phyloP scores from a whole-genome alignment of 2,329 filamentous ascomycete genomes.

The Scedosporium minutisporum region DNA sequence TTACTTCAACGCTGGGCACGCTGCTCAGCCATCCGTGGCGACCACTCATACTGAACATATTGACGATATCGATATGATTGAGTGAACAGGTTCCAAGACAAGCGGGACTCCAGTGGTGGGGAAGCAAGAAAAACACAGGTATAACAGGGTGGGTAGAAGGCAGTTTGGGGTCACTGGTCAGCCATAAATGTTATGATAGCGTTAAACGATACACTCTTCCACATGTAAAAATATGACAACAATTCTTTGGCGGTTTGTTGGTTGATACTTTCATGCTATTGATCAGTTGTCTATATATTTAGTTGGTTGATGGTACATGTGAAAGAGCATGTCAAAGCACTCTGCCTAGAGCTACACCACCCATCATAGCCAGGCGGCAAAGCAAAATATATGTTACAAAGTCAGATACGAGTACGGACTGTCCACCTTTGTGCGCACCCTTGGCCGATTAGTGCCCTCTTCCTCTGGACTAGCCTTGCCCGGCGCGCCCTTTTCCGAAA shows the following conservation, averaged over 20 bases:
- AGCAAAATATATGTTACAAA: background rate
- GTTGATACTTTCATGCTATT: background rate
- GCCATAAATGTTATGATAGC: slow-evolving; percentile 2
- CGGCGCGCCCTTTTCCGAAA: slow-evolving; percentile 20
- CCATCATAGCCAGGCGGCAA: background rate
- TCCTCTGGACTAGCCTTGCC: background rate
- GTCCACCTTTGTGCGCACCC: slow-evolving; percentile 8
- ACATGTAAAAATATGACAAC: background rate
- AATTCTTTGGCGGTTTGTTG: background rate
- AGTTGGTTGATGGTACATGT: background rate
- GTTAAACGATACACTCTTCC: background rate
- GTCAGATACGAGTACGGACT: slow-evolving; percentile 7
- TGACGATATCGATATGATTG: slow-evolving; percentile 64
- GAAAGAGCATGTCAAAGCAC: background rate
- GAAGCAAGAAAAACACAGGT: slow-evolving; percentile 3
- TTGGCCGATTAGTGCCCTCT: background rate
- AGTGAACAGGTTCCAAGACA: slow-evolving; percentile 44
- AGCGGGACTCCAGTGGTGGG: slow-evolving; percentile 47
- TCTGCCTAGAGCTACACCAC: background rate
- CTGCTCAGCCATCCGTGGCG: slow-evolving; percentile 18
- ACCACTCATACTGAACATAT: slow-evolving; percentile 13
- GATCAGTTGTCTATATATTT: background rate
- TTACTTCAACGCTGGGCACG: slow-evolving; percentile 55
- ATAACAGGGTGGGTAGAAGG: background rate
- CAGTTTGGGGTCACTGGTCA: background rate